Base-by-base conservation (phyloP, 1,284 basidiomycete species). In the Sanghuangporus baumii region DNA sequence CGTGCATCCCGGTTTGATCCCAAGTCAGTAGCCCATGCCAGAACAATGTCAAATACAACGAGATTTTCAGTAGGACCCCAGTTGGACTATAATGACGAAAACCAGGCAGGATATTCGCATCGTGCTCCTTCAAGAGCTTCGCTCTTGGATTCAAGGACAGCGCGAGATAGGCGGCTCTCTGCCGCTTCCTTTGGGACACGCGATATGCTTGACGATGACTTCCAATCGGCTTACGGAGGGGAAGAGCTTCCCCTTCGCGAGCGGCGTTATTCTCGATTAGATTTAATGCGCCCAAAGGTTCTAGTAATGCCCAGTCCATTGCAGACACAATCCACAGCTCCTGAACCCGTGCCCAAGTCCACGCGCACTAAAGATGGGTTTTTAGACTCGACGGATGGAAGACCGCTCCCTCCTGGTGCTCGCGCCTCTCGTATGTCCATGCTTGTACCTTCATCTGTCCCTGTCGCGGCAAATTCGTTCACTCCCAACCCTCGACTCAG, bases 271-370 rank as follows among this genome's bases (percentile, higher is more conserved):
- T 89, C 89, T 6, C 87, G 87, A 14, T 68, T 88, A 62, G 91
- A 93, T 26, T 75, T 93, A 57, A 79, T 93, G 71, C 81, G 90
- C 36, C 90, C 90, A 1, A 93, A 93, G 72, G 79, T 93, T 31
- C 84, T 93, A 54, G 86, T 93, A 62, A 93, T 93, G 90, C 90
- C 90, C 12, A 91, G 89, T 68, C 90, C 91, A 3, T 74, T 93
- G 57, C 91, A 92, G 71, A 75, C 77, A 50, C 71, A 71, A n/a
- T 66, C 74, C n/a, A 54, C 74, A 54, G 66, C 72, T 40, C 66
- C 74, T 59, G 67, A 74, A 6, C 70, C 73, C 2, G 47, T 31
- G 16, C n/a, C 50, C 36, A 68, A 75, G 7, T 68, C 63, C 3
- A 74, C 72, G 48, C 56, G 55, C 3, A 70, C 79, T 23, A 75